Percentiles rank a stretch among this genome's conserved stretches.
Evolutionary conservation across 2,329 filamentous ascomycete species (phyloP).

Genomic region (Exserohilum rostratum): DNA sequence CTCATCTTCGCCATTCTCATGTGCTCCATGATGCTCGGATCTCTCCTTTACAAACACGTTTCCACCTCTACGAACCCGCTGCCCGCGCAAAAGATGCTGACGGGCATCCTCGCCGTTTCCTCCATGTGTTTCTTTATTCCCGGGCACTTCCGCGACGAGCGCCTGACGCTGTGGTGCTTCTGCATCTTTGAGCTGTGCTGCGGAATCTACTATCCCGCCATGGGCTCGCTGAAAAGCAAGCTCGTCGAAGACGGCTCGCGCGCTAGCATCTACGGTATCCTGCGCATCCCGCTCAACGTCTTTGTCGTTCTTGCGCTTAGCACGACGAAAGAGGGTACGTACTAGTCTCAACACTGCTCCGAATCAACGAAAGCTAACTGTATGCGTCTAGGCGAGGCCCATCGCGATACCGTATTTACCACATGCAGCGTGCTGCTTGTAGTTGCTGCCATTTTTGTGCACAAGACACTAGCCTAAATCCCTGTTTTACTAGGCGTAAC

Average conservation of each 20-base stretch:
- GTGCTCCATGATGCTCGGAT: constrained; percentile 65
- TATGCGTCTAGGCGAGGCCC: constrained; percentile 29
- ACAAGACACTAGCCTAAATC: constrained; percentile 30
- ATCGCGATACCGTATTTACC: constrained; percentile 40
- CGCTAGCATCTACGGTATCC: constrained; percentile 62
- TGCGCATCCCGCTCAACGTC: constrained; percentile 64
- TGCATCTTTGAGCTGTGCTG: constrained; percentile 64
- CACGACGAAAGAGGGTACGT: constrained; percentile 40
- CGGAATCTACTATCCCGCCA: constrained; percentile 64
- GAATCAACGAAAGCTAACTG: constrained; percentile 13
- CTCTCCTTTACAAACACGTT: constrained; percentile 57
- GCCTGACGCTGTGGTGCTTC: constrained; percentile 63
- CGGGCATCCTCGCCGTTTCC: constrained; percentile 32
- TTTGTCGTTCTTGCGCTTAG: constrained; percentile 44
- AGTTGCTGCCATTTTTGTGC: constrained; percentile 34
- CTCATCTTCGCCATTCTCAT: constrained; percentile 65
- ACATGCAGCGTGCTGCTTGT: constrained; percentile 38
- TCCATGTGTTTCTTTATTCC: constrained; percentile 41
- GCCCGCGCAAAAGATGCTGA: constrained; percentile 38
- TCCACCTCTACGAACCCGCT: constrained; percentile 28
- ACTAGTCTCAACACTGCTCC: not conserved
- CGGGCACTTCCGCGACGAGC: constrained; percentile 50
- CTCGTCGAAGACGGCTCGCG: constrained; percentile 62
- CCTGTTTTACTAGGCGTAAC: not conserved
- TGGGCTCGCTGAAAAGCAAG: constrained; percentile 61